Evolutionary conservation across 495 filamentous ascomycete genomes (phyloP), one percentile per base, ranked within the genome.

Genomic region (Penicillium canariense): DNA sequence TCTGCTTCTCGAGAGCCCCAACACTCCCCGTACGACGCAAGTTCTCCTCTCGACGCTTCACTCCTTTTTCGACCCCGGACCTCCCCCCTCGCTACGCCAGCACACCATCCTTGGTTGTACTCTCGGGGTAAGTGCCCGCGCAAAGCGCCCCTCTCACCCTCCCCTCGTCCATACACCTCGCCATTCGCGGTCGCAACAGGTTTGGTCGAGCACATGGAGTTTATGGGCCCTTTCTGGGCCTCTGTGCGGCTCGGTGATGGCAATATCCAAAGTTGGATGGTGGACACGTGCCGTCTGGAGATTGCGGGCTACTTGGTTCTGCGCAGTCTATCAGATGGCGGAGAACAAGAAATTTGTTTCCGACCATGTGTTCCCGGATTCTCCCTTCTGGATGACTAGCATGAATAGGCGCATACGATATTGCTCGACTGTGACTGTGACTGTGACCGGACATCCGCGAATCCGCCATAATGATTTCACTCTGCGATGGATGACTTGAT

Each of bases 41-140:
- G 26, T 32, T 52, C 20, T 30, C 45, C 6, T 42, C 26, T 14
- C 30, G 25, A 34, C 50, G 20, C 30, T 30, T 47, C 35, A 17
- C 17, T 27, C 23, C 32, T 11, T 26, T 32, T 1, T 56, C 23
- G 10, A 7, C 25, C 10, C 49, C 35, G 20, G 12, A 25, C 42
- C 50, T 22, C n/a, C 32, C 6, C 11, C 3, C 20, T 26, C 20
- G 12, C 26, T 28, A 27, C 15, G 17, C 8, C 23, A 12, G 14
- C 34, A 25, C 35, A 17, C 18, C 5, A 9, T 25, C 9, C 23
- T 39, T 27, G 39, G 14, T n/a, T 28, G 47, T 48, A 25, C 9
- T 23, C 35, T 45, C 10, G 42, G 48, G 28, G 65, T 66, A 61
- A 68, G 65, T 65, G 36, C 34, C 31, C 22, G 49, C 30, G 50